phyloP scores from a whole-genome alignment of 2,329 filamentous ascomycete species.

The Calycina herbarum region DNA sequence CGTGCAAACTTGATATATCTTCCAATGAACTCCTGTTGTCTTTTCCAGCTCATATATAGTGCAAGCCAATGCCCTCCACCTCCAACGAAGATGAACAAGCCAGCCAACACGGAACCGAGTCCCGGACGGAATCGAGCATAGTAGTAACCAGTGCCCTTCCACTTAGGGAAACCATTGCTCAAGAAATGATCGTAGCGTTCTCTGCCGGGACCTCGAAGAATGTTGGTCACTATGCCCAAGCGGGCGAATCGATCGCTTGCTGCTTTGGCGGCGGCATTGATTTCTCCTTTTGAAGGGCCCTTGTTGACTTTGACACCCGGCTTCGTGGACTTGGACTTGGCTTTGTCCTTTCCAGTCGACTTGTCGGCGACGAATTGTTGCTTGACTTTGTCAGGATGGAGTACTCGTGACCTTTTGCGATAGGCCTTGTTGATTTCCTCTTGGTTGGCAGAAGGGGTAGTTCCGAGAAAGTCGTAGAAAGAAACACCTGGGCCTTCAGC shows the following conservation, averaged over 20 bases:
- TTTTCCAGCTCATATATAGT: conserved; percentile 82
- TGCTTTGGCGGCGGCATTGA: conserved; percentile 75
- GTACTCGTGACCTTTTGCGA: conserved; percentile 76
- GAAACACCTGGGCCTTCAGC: conserved; percentile 76
- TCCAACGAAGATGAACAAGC: conserved; percentile 78
- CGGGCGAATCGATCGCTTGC: conserved; percentile 83
- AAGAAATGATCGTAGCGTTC: conserved; percentile 96
- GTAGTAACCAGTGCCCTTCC: conserved; percentile 98
- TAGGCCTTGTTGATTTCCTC: conserved; percentile 94
- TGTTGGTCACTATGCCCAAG: conserved; percentile 79
- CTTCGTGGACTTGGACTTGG: conserved; percentile 52
- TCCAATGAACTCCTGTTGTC: conserved; percentile 87
- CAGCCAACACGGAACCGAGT: conserved; percentile 77
- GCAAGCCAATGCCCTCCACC: conserved; percentile 86
- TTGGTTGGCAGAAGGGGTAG: conserved; percentile 69
- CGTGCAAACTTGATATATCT: conserved; percentile 89
- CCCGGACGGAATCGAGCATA: conserved; percentile 92
- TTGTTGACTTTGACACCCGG: conserved; percentile 67
- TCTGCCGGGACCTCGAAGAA: conserved; percentile 77
- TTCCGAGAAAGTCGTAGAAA: conserved; percentile 92
- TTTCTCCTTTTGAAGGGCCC: conserved; percentile 69
- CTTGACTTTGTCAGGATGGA: conserved; percentile 96
- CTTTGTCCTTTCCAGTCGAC: conserved; percentile 51
- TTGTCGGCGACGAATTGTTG: conserved; percentile 74
- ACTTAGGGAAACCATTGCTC: conserved; percentile 86